Base-by-base conservation (phyloP, 805 yeast species). In the Wickerhamomyces mucosus region DNA sequence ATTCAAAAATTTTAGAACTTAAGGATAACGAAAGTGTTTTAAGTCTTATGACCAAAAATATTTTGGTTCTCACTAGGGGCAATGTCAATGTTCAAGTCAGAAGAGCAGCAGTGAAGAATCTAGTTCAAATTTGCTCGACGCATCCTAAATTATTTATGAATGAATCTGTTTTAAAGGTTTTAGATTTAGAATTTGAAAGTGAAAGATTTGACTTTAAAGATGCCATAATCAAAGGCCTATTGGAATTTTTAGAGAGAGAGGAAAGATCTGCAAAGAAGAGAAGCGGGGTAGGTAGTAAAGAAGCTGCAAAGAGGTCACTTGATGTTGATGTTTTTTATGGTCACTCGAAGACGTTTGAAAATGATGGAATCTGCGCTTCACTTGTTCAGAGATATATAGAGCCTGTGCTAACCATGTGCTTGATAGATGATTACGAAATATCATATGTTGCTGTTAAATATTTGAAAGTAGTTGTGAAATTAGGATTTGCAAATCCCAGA, bases 401-500 rank as follows among this genome's bases (percentile, higher is more conserved):
- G 4, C 46, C 55, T 3, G 63, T 79, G 5, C 53, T 81, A 16
- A 53, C 58, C 3, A 50, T 73, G 13, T 72, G 84, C 33, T 39
- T 74, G 0, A 42, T 49, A 4, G 65, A 65, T 21, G 67, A 70
- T 19, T 60, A 59, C 3, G 65, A 61, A 4, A 55, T 54, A 28
- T 69, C 83, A 1, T 52, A 59, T 18, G 50, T 64, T 2, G 76
- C 84, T 0, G 63, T 77, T 4, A 58, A 63, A 20, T 72, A 75
- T 37, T 46, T 83, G 26, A 72, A 66, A 33, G 51, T 70, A 26
- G 69, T 78, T 16, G 65, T 78, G 8, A 63, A 63, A 18, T 62
- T 74, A 33, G 94, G 94, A 0, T 78, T 72, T 52, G 78, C 80
- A 0, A 82, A 79, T 46, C 95, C 95, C 1, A 67, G 80, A 34